Evolutionary conservation across 495 filamentous ascomycete species (phyloP), one percentile per base, ranked within the genome.

Genomic region (Acidiella bohemica): DNA sequence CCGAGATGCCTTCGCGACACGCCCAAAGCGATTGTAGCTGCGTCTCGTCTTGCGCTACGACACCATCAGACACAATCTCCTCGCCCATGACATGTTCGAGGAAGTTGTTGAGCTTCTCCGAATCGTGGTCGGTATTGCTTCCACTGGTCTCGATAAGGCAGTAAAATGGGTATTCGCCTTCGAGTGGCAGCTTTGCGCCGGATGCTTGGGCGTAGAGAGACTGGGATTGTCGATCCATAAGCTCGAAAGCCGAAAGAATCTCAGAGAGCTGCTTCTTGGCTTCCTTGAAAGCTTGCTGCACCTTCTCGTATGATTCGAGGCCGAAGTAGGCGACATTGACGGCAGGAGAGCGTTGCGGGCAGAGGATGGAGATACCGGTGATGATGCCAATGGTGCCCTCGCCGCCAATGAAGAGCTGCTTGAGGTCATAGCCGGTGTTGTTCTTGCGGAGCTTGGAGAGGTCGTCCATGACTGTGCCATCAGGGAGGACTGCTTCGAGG

Each of bases 391-490:
- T 78, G 6, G 90, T 96, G 16, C 90, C 90, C 58, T 97, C 90
- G 17, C 75, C 76, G 16, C 90, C 90, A 48, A 97, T 92, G 59
- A 96, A 95, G 17, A 97, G 72, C 61, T 97, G 90, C 68, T 97
- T 97, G 30, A 97, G 63, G 55, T 96, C 90, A 59, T 95, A 96
- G 17, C 90, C 90, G 39, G 81, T 97, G 63, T 97, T 97, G 68
- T 97, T 96, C 67, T 97, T 97, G 36, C 92, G 78, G 27, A 96
- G 63, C 38, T 68, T 83, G 39, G 72, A 81, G 18, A 97, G 72
- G 40, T 93, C 81, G 46, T 97, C 78, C 11, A 97, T 68, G 40
- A 97, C 72, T 10, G 84, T 93, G 23, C 90, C 90, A 53, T 96
- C 82, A 5, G 90, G 81, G 23, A 96, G 63, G 13, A 97, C 92